A percentile compares a stretch with the other conserved stretches of the same genome.
phyloP scores from a whole-genome alignment of 148 eudicot species.

The Drosera capensis region DNA sequence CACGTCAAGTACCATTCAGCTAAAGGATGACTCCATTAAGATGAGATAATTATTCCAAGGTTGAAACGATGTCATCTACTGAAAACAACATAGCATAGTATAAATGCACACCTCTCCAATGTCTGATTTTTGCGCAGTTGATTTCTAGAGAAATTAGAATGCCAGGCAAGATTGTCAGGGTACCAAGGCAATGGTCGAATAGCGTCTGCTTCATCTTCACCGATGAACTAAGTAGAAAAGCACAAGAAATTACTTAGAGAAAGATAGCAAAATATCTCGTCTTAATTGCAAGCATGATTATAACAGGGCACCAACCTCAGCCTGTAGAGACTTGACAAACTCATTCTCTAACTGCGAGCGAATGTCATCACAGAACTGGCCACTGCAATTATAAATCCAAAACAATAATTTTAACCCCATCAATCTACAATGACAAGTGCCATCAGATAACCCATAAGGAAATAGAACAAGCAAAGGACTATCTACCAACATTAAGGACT shows the following conservation, averaged over 20 bases:
- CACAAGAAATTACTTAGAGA: neutral
- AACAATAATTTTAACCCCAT: neutral
- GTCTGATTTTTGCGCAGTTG: slow-evolving; percentile 86
- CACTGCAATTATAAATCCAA: slow-evolving; percentile 31
- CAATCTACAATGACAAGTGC: no score
- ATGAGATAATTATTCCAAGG: no score
- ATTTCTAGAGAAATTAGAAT: slow-evolving; percentile 78
- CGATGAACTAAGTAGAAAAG: slow-evolving; percentile 32
- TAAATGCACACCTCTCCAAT: slow-evolving; percentile 48
- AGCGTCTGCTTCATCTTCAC: slow-evolving; percentile 63
- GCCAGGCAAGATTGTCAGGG: slow-evolving; percentile 97
- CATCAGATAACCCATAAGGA: neutral
- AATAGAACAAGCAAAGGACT: neutral
- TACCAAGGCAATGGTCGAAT: slow-evolving; percentile 85
- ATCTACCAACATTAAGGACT: no score
- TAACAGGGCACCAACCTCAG: slow-evolving; percentile 36
- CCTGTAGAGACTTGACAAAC: slow-evolving; percentile 66
- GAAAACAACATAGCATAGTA: neutral
- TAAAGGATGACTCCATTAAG: no score
- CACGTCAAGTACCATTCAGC: neutral
- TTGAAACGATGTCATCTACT: neutral
- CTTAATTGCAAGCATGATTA: neutral
- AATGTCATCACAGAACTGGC: slow-evolving; percentile 68
- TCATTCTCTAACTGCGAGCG: slow-evolving; percentile 68
- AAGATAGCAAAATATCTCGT: neutral